Conservation (phyloP, 805 yeast genomes). For the Starmerella apis region DNA sequence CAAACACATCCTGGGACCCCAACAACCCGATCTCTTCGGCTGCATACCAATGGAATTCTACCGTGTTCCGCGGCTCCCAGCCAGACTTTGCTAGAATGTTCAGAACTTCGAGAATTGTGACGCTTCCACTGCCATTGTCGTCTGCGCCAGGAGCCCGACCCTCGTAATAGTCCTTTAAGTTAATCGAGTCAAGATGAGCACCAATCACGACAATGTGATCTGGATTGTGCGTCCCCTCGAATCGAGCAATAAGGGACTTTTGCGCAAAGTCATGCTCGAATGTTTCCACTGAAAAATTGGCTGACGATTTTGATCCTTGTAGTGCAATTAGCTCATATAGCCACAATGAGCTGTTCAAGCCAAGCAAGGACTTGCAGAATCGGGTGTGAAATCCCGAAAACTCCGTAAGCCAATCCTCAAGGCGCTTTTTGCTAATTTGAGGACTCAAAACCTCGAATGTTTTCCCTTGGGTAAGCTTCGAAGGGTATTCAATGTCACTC, state of each 20-base stretch:
- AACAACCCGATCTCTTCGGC: slow-evolving; percentile 89
- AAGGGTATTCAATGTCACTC: slow-evolving; percentile 39
- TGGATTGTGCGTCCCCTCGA: slow-evolving; percentile 34
- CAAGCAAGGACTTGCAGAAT: slow-evolving; percentile 60
- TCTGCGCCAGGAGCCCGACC: slow-evolving; percentile 87
- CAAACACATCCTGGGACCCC: slow-evolving; percentile 73
- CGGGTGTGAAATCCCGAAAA: slow-evolving; percentile 64
- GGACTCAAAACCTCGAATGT: slow-evolving; percentile 36
- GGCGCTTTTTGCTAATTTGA: slow-evolving; percentile 38
- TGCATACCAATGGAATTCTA: slow-evolving; percentile 90
- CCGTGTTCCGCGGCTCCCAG: slow-evolving; percentile 51
- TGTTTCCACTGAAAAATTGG: slow-evolving; percentile 35
- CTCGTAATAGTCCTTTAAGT: slow-evolving; percentile 55
- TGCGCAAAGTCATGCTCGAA: slow-evolving; percentile 69
- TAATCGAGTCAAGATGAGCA: slow-evolving; percentile 78
- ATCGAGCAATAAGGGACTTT: slow-evolving; percentile 57
- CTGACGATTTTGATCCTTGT: slow-evolving; percentile 29
- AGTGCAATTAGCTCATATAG: slow-evolving; percentile 35
- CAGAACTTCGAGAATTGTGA: slow-evolving; percentile 63
- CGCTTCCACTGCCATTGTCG: slow-evolving; percentile 83
- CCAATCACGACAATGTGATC: slow-evolving; percentile 60
- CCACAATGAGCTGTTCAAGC: slow-evolving; percentile 63
- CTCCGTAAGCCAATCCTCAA: slow-evolving; percentile 45
- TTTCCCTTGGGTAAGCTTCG: slow-evolving; percentile 31
- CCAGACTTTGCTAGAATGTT: slow-evolving; percentile 43